These are phyloP conservation scores for Barnettozyma populi DNA, from an alignment of 805 yeast species.

Conservation along the genomic window DNA sequence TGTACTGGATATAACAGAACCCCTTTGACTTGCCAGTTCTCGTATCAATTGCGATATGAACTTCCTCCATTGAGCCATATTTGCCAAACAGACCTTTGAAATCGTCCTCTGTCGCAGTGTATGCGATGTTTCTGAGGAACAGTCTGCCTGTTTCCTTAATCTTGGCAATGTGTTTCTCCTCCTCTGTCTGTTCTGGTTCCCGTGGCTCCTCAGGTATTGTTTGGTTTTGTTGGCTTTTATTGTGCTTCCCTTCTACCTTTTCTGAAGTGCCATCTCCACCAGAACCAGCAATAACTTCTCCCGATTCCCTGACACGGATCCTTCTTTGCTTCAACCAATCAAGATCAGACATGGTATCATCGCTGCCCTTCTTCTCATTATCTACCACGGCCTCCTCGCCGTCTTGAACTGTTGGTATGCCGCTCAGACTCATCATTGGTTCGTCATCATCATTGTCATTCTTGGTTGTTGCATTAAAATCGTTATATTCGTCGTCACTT, in stretches of 20 bases:
- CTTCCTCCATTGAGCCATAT: constrained; percentile 78
- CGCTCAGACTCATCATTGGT: constrained; percentile 42
- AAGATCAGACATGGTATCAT: constrained; percentile 59
- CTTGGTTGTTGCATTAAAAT: constrained; percentile 24
- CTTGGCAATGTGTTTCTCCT: constrained; percentile 43
- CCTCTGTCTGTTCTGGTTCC: constrained; percentile 32
- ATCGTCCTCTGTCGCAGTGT: constrained; percentile 75
- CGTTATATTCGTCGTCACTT: constrained; percentile 42
- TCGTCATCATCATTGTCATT: constrained; percentile 42
- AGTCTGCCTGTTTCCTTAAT: constrained; percentile 72
- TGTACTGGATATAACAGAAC: constrained; percentile 77
- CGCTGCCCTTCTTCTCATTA: constrained; percentile 33
- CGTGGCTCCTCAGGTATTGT: constrained; percentile 13
- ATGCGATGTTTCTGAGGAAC: constrained; percentile 81
- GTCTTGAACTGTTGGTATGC: constrained; percentile 18
- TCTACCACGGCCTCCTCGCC: constrained; percentile 22
- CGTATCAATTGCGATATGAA: constrained; percentile 87
- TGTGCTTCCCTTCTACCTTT: constrained; percentile 4
- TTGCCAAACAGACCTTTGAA: constrained; percentile 55
- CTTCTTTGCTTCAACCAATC: constrained; percentile 84
- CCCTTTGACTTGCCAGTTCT: constrained; percentile 91
- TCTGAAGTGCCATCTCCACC: constrained; percentile 7
- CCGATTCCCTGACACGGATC: constrained; percentile 57
- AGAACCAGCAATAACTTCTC: constrained; percentile 13
- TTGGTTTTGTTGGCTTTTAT: constrained; percentile 4